phyloP scores from a whole-genome alignment of 1,139 yeast genomes.

The Pichia sp. region DNA sequence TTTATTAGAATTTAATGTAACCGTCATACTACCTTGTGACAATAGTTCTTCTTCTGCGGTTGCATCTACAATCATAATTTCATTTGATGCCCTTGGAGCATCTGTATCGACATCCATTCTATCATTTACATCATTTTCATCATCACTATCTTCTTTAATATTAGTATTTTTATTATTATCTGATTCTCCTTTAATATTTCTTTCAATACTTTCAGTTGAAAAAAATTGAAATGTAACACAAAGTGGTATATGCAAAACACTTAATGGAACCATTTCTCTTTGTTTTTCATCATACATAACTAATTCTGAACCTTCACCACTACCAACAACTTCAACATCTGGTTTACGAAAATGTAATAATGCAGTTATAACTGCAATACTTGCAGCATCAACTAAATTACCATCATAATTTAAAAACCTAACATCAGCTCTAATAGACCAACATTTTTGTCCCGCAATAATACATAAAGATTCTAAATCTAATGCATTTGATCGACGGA shows the following conservation, averaged over 20 bases:
- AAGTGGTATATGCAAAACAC: constrained; percentile 82
- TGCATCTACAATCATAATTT: constrained; percentile 70
- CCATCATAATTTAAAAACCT: constrained; percentile 89
- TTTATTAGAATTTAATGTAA: constrained; percentile 82
- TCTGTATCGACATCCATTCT: constrained; percentile 9
- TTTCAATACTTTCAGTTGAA: constrained; percentile 58
- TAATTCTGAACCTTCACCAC: constrained; percentile 33
- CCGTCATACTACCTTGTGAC: constrained; percentile 72
- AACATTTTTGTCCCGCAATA: constrained; percentile 83
- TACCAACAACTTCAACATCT: constrained; percentile 73
- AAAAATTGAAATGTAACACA: constrained; percentile 87
- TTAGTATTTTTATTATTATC: constrained; percentile 21
- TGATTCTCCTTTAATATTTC: constrained; percentile 60
- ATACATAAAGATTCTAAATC: constrained; percentile 89
- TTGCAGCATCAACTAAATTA: constrained; percentile 82
- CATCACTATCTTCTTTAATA: constrained; percentile 6
- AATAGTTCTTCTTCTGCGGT: constrained; percentile 69
- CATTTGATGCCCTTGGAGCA: constrained; percentile 30
- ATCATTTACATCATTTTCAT: constrained; percentile 8
- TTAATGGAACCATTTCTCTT: constrained; percentile 79
- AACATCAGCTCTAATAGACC: constrained; percentile 86
- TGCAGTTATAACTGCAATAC: constrained; percentile 85
- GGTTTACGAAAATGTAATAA: constrained; percentile 78
- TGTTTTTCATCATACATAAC: constrained; percentile 67
- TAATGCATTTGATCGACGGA: constrained; percentile 80